Base-by-base conservation (phyloP, 106 monocot genomes). In the Posidonia australis region DNA sequence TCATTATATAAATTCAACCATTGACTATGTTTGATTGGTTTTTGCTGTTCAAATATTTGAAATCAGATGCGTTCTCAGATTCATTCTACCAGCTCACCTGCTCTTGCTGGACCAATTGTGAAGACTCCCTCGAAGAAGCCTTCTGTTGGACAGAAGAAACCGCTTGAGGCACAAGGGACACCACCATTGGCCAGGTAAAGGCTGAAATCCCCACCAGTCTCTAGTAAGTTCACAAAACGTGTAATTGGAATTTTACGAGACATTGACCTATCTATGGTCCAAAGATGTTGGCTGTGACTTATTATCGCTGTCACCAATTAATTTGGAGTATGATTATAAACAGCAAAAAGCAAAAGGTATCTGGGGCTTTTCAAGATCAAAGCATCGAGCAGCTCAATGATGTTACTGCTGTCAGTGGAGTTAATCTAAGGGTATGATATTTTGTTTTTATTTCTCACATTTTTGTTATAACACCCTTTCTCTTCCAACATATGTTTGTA, bases 351-450 rank as follows among this genome's bases (percentile, higher is more conserved):
- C 93, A 86, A 74, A 94, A 90, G 81, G 78, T 82, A 59, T 74
- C 86, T 44, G 83, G 83, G 0, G 66, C 77, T 68, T 81, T 76
- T 62, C 81, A 70, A 48, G 86, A 90, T 64, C 89, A 94, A 69
- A 94, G 86, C 71, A 84, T 89, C 55, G 93, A 93, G 42, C 93
- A 93, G 19, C 77, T 93, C 21, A 93, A 93, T 86, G 93, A 93
- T 81, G 89, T 93, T 51, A 93, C 86, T 57, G 86, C 93, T 76
- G 93, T 86, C 53, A 89, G 89, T 62, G 89, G 89, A 60, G 86
- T 94, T 68, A 86, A 94, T 72, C 57, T 89, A 64, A 89, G 80
- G 89, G 93, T 94, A 89, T 54, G 43, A 3, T 61, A 24, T 52
- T 69, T 43, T 24, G 51, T 28, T 22, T 36, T 56, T 54, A 13